Evolutionary conservation across 495 filamentous ascomycete species (phyloP), one percentile per base, ranked within the genome.

Genomic region (Talaromyces stipitatus): DNA sequence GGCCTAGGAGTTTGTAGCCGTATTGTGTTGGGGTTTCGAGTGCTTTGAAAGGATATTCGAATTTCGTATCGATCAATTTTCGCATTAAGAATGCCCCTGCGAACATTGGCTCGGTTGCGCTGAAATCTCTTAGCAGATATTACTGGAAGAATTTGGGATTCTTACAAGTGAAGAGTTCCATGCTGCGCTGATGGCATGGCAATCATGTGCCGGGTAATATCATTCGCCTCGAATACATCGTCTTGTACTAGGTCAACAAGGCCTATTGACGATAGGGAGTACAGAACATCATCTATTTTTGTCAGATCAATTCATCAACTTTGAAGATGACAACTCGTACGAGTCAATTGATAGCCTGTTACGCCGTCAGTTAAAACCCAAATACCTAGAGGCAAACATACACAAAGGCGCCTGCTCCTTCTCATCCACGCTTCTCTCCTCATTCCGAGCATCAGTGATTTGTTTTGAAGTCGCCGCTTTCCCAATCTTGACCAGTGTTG

Each of bases 151-250:
- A 4, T 1, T 30, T 51, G 1, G 12, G 11, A 18, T 28, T 58
- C 67, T 54, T 26, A 72, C 71, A 73, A 73, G 33, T 73, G 72
- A 26, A 73, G 36, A n/a, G 66, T 69, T 10, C 72, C 72, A 60
- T 73, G 71, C 51, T 67, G 64, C 0, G 69, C 65, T 4, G 68
- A 70, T 0, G 71, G 69, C 61, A 67, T 64, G 26, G 59, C 52
- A 14, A 65, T 65, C 62, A 73, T 63, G 58, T 72, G 67, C 29
- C 55, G 62, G 8, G 72, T 75, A 24, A 71, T 62, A 2, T 59
- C 61, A 53, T 75, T 75, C 5, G 71, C 62, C 20, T 20, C 50
- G 53, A 64, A 75, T 4, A 58, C 9, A 29, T 68, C 55, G 10
- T 70, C 68, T 16, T 55, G 57, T 12, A 68, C 54, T 28, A 66